Conservation (phyloP, 441 rosid genomes). For the Bruguiera hainesii region DNA sequence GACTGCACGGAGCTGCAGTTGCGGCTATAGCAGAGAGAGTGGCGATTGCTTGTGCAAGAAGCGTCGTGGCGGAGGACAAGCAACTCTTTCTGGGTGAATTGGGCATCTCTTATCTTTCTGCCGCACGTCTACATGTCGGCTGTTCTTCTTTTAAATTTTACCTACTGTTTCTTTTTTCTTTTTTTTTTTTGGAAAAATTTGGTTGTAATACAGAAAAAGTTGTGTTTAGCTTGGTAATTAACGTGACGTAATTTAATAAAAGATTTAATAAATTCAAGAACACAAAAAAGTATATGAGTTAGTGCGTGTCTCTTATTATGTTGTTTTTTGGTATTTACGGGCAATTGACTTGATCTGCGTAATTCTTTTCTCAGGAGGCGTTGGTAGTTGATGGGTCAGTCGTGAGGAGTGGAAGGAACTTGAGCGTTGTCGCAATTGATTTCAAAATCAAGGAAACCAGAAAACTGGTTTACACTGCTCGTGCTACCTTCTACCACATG, state of each 20-base stretch:
- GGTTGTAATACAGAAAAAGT: no score
- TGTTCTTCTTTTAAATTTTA: no score
- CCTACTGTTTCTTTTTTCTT: no score
- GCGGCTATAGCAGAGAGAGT: constrained; percentile 74
- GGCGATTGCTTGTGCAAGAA: constrained; percentile 61
- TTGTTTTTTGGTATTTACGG: not conserved
- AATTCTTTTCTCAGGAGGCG: constrained; percentile 31
- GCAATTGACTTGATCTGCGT: not conserved
- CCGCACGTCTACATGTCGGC: constrained; percentile 25
- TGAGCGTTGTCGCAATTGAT: constrained; percentile 50
- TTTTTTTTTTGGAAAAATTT: constrained; percentile 5
- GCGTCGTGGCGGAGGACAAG: constrained; percentile 58
- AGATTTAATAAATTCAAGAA: no score
- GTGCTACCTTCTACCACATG: constrained; percentile 57
- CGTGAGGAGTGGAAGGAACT: constrained; percentile 67
- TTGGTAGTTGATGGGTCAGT: constrained; percentile 54
- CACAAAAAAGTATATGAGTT: no score
- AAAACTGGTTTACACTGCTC: constrained; percentile 47
- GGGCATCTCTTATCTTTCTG: constrained; percentile 62
- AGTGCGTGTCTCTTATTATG: no score
- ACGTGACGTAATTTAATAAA: no score
- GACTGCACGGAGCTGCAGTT: constrained; percentile 71
- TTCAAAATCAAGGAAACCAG: constrained; percentile 49
- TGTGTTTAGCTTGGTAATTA: no score
- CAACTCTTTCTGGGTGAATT: constrained; percentile 68